Evolutionary conservation across 805 yeast genomes (phyloP).

Genomic region (Teunomyces pallodes): DNA sequence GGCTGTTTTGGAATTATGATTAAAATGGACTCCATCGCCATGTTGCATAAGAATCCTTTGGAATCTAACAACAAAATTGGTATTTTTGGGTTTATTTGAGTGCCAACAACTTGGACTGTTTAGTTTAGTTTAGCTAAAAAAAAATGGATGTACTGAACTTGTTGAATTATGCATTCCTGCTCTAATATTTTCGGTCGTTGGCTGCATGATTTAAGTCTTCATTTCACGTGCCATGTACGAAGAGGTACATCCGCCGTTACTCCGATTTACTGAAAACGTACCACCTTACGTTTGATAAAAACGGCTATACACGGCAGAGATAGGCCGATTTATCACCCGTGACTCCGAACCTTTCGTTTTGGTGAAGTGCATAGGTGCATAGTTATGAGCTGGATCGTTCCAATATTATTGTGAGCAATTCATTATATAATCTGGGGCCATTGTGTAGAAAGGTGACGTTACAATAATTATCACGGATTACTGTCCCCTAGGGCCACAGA

Average conservation of each 20-base stretch:
- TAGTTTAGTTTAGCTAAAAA: constrained; percentile 2
- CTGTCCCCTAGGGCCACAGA: not conserved
- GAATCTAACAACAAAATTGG: not conserved
- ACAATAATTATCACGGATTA: not conserved
- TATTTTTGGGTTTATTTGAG: not conserved
- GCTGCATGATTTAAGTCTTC: not conserved
- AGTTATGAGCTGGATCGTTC: not conserved
- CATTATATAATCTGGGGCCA: not conserved
- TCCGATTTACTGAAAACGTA: not conserved
- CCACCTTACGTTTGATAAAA: not conserved
- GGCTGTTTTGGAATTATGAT: not conserved
- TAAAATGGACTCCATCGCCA: not conserved
- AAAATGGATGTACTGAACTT: not conserved
- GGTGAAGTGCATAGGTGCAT: not conserved
- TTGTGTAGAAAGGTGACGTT: not conserved
- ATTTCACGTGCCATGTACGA: not conserved
- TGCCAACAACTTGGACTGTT: not conserved
- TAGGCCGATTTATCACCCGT: not conserved
- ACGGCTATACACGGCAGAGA: not conserved
- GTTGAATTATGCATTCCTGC: not conserved
- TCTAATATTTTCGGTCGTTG: not conserved
- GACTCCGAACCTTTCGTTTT: not conserved
- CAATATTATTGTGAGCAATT: not conserved
- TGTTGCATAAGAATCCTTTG: not conserved
- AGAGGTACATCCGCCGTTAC: not conserved